A percentile compares a stretch with the other conserved stretches of the same genome.
Evolutionary conservation across 2,329 filamentous ascomycete genomes (phyloP).

Genomic region (Tolypocladium amazonense): DNA sequence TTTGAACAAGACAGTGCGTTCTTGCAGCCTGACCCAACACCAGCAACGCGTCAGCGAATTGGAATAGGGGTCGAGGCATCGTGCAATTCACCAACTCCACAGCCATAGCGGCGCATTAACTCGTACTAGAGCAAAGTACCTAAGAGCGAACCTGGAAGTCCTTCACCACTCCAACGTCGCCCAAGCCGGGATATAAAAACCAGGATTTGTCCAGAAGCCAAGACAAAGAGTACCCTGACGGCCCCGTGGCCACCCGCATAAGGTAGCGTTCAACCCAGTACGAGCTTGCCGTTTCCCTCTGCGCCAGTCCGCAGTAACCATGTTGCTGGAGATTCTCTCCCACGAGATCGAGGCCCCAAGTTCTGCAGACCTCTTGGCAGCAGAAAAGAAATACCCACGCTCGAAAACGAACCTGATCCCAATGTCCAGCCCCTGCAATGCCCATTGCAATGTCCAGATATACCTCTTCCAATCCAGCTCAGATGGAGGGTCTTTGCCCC

Average conservation of each 20-base stretch:
- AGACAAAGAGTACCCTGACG: neutral
- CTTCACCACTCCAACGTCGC: neutral
- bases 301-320: neutral
- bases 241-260: neutral
- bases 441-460: too few species aligned
- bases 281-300: neutral
- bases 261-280: neutral
- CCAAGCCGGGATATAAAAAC: neutral
- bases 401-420: neutral
- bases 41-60: neutral
- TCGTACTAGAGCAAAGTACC: neutral
- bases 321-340: neutral
- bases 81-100: neutral
- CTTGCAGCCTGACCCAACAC: neutral
- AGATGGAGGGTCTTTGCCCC: too few species aligned
- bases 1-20: too few species aligned
- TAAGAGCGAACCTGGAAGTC: neutral
- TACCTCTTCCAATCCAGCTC: neutral
- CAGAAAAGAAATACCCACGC: neutral
- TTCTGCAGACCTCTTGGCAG: neutral
- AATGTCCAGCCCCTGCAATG: neutral
- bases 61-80: neutral
- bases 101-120: neutral
- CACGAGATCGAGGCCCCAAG: neutral
- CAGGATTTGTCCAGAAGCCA: neutral